These are phyloP conservation scores for Nannochloris sp. DNA, from an alignment of 139 green algal genomes.

Conservation along the genomic window DNA sequence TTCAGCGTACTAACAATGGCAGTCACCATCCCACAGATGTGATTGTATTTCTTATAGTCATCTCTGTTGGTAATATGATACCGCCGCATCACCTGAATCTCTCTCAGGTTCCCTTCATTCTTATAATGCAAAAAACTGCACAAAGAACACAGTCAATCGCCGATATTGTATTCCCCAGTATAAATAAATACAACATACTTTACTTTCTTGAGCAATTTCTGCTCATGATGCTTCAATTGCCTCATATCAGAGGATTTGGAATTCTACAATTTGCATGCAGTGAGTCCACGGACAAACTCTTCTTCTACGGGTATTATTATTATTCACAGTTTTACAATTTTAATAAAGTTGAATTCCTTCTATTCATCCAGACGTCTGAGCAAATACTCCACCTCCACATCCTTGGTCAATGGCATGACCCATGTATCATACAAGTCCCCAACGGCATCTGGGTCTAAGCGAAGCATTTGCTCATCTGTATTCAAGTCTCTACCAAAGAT, in stretches of 20 bases:
- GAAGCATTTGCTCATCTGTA: constrained; percentile 10
- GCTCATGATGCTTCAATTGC: constrained; percentile 92
- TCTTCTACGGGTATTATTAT: neutral
- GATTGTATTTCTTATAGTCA: constrained; percentile 96
- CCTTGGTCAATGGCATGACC: constrained; percentile 97
- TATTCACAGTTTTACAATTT: neutral
- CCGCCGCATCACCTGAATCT: constrained; percentile 88
- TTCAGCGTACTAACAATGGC: constrained; percentile 31
- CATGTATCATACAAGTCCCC: constrained; percentile 77
- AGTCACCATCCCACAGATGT: constrained; percentile 71
- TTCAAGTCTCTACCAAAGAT: constrained; percentile 82
- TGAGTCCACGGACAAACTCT: neutral
- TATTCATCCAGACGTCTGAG: constrained; percentile 54
- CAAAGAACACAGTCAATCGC: neutral
- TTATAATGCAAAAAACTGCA: constrained; percentile 89
- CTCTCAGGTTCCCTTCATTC: constrained; percentile 80
- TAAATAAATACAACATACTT: constrained; percentile 34
- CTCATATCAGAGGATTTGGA: constrained; percentile 54
- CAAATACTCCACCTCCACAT: constrained; percentile 88
- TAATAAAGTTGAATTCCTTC: neutral
- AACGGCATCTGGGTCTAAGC: constrained; percentile 62
- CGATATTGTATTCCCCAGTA: neutral
- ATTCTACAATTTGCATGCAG: neutral
- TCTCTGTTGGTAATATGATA: constrained; percentile 96
- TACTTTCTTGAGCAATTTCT: constrained; percentile 97